phyloP scores from a whole-genome alignment of 2,329 filamentous ascomycete genomes.

The Penicillium palitans region DNA sequence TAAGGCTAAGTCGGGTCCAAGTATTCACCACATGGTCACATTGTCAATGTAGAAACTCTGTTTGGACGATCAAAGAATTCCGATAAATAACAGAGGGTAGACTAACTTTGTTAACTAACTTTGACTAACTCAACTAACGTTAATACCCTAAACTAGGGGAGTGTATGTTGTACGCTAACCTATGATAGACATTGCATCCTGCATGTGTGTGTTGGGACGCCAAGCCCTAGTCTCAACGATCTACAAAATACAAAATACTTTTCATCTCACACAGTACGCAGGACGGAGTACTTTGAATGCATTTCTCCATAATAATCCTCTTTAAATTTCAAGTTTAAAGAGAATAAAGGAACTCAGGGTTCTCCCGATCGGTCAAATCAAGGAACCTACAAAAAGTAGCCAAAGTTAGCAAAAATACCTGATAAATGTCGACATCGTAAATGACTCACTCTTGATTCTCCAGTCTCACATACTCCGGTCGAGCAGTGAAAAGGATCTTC shows the following conservation, averaged over 20 bases:
- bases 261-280: too few relatives aligned
- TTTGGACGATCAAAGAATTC: neutral
- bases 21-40: neutral
- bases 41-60: neutral
- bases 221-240: constrained; percentile 1
- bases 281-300: neutral
- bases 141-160: too few relatives aligned
- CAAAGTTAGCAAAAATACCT: neutral
- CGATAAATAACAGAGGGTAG: neutral
- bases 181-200: neutral
- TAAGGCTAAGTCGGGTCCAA: too few relatives aligned
- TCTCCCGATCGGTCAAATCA: constrained; percentile 67
- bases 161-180: neutral
- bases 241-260: neutral
- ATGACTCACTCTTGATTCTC: constrained; percentile 64
- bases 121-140: neutral
- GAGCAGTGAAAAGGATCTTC: constrained; percentile 55
- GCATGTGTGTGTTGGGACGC: constrained; percentile 3
- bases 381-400: constrained; percentile 44
- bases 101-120: neutral
- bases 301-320: neutral
- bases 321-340: constrained; percentile 28
- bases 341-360: constrained; percentile 62
- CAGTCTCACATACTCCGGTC: constrained; percentile 59
- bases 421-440: too few relatives aligned